Evolutionary conservation across 768 basidiomycete genomes (phyloP), one percentile per base, ranked within the genome.

Genomic region (Tricholoma flavovirens): DNA sequence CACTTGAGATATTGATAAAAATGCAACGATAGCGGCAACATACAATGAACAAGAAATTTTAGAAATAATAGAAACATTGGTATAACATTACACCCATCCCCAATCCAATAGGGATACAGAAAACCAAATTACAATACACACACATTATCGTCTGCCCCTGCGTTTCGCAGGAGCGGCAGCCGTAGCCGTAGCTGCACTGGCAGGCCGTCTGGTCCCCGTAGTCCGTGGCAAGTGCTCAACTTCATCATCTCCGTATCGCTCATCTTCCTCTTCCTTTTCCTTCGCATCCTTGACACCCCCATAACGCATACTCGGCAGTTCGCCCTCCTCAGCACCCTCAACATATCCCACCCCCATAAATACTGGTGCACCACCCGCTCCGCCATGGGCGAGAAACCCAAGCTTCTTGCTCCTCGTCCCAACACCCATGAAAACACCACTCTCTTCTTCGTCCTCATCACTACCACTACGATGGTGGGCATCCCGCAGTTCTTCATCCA

Each of bases 321-420:
- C 69, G 7, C 68, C 67, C 12, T 72, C 73, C 15, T 73, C 70
- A 0, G 69, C 83, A n/a, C 80, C 85, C 43, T 79, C 77, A 4
- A 87, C 79, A 61, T 85, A 85, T 3, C 86, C 87, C 24, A 74
- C 79, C 7, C 83, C 86, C 82, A 89, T 84, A 56, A 83, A 82
- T 10, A 92, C 84, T 1, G 88, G 84, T 1, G 65, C 56, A 0
- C 90, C 90, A 21, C 84, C 88, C 9, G 79, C 88, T 0, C 90
- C 89, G 11, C 89, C 89, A 62, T 82, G 84, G 3, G 87, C 84
- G 19, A 90, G 72, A 59, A 90, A 92, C 1, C 87, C 86, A 4
- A 66, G 71, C 15, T 69, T 73, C 61, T 77, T 81, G 51, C 76
- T 80, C 64, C 74, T 75, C 38, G 74, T 80, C 10, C 87, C 87